Base-by-base conservation (phyloP, 2,329 filamentous ascomycete species). In the Scorias spongiosa region DNA sequence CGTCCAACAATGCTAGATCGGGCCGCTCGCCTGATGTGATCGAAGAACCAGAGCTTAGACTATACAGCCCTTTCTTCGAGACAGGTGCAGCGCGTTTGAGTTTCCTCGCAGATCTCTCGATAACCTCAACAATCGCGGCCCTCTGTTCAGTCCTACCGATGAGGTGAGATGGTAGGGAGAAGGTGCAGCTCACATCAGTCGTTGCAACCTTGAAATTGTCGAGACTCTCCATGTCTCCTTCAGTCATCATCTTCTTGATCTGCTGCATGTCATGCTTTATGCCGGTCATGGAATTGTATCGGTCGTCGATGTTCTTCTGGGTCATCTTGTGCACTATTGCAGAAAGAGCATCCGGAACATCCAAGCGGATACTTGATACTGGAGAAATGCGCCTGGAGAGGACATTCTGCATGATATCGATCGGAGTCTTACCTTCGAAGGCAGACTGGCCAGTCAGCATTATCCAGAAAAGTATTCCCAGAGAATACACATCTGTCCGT, bases 321-420 rank as follows among this genome's bases (percentile, higher is more conserved):
- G 87, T 94, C 74, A 93, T 94, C 59, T 87, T 93, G 58, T 89
- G 82, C 36, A 96, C 85, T 38, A 95, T 82, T 29, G 76, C 74
- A 1, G 83, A 83, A 37, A 95, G 69, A 7, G 82, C 81, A 46
- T 93, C 84, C 0, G 89, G 89, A 5, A 94, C 71, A 57, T 95
- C 89, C 47, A 86, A 73, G 42, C 89, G 76, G 39, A 86, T 76
- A 2, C 76, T 76, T 2, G 85, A 84, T 8, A 91, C 79, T 32
- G 78, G 78, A 4, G 84, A 79, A 50, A 95, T 78, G 39, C 84
- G 78, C 50, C 82, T 81, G 40, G 80, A 80, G 8, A 96, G 70
- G 10, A 95, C 86, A 51, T 80, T 85, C 59, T 95, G 88, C 50
- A 96, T 86, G 39, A 95, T 86, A 55, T 95, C 88, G 46, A 95